A percentile compares a stretch with the other conserved stretches of the same genome.
Evolutionary conservation across 257 asterid genomes (phyloP).

Genomic region (Rhazya stricta): DNA sequence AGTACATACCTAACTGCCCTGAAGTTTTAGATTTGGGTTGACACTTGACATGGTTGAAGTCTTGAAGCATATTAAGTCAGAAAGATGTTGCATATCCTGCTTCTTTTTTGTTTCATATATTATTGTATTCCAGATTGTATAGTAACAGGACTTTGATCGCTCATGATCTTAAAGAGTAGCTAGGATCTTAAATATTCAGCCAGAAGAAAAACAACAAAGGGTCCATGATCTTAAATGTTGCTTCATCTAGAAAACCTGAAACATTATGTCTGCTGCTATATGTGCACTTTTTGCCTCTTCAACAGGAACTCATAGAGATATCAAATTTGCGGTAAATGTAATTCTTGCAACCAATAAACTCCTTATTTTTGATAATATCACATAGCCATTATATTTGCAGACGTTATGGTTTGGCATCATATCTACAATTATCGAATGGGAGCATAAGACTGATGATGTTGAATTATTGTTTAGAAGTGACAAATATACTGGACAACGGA

Average conservation of each 20-base stretch:
- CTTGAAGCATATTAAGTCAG: neutral
- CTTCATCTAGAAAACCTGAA: too few species aligned
- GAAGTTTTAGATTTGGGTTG: neutral
- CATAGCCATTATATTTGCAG: neutral
- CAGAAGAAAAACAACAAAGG: neutral
- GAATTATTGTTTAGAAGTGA: neutral
- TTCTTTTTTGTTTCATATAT: neutral
- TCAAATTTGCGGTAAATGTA: neutral
- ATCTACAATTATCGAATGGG: neutral
- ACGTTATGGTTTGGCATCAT: neutral
- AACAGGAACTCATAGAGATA: neutral
- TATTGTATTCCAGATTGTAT: neutral
- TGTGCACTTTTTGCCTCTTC: neutral
- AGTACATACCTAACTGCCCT: conserved; percentile 20
- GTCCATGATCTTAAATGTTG: too few species aligned
- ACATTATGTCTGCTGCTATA: neutral
- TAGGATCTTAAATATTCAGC: too few species aligned
- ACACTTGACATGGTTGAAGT: neutral
- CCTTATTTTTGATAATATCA: neutral
- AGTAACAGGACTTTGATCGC: neutral
- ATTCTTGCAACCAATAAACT: neutral
- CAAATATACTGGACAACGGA: neutral
- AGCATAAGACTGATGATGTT: neutral
- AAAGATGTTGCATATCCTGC: too few species aligned
- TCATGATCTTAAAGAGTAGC: too few species aligned